Base-by-base conservation (phyloP, 2,329 filamentous ascomycete genomes). In the Clarireedia homoeocarpa region DNA sequence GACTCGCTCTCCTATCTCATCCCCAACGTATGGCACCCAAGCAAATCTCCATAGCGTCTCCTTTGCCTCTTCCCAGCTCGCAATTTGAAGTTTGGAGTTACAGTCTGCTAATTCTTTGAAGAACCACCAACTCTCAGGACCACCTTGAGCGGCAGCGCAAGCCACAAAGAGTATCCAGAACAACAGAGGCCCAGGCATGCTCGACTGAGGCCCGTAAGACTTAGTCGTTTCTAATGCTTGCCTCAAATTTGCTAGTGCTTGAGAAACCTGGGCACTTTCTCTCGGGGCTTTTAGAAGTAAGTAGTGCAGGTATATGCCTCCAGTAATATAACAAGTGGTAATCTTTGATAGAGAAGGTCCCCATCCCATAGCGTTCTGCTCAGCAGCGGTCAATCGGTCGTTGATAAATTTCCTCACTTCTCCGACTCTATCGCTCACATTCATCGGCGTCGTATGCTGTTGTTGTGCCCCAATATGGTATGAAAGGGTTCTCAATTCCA, bases 81-180 rank as follows among this genome's bases (percentile, higher is more conserved):
- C 17, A 26, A 53, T 20, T 15, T 53, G 10, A 10, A 47, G 15
- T 6, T 26, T 24, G 2, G 15, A 14, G 24, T 26, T 15, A 46
- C 42, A 53, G 15, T 20, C 23, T 20, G 40, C 50, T 27, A 53
- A 53, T 46, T 23, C 30, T 9, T 17, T 20, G 12, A 42, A 45
- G 26, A 53, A 53, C 50, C 50, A 47, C 10, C 20, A n/a, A 15
- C 39, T 42, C 17, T 42, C 39, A n/a, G 39, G 39, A 42, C 39
- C 39, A 6, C 39, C 39, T 42, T 20, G n/a, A n/a, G 39, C 39
- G 39, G 50, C 40, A 20, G 40, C 30, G 38, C 40, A 23, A 5
- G 39, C 50, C 14, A 53, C 40, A 45, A 53, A 53, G 10, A 53
- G 27, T 10, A 53, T n/a, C 50, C 50, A 53, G 20, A 53, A 53